Conservation (phyloP, 768 basidiomycete genomes). For the Botryobasidium botryosum region DNA sequence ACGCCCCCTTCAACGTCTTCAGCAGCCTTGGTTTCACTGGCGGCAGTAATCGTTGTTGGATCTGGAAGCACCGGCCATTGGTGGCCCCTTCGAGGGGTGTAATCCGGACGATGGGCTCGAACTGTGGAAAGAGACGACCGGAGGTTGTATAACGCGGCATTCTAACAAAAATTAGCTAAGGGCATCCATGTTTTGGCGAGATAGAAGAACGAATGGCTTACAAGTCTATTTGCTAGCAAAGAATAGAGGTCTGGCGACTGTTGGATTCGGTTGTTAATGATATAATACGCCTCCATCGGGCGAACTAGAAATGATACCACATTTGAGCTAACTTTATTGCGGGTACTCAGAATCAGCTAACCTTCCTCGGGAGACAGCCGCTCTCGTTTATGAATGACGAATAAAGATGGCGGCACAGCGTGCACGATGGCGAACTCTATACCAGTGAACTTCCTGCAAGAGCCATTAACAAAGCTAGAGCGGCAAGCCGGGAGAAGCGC, state of each 20-base stretch:
- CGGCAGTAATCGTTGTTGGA: slow-evolving; percentile 26
- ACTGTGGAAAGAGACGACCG: slow-evolving; percentile 63
- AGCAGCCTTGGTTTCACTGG: too few relatives aligned
- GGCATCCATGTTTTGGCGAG: slow-evolving; percentile 28
- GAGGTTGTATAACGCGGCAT: slow-evolving; percentile 21
- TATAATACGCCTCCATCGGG: slow-evolving; percentile 70
- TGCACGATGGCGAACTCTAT: slow-evolving; percentile 77
- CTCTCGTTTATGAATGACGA: slow-evolving; percentile 81
- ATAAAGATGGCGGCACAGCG: slow-evolving; percentile 60
- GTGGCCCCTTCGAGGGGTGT: slow-evolving; percentile 69
- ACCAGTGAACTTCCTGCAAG: slow-evolving; percentile 61
- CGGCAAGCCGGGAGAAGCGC: slow-evolving; percentile 16
- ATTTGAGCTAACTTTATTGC: neutral
- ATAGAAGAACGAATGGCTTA: slow-evolving; percentile 27
- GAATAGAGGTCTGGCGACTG: slow-evolving; percentile 75
- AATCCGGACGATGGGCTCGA: slow-evolving; percentile 58
- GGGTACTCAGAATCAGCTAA: slow-evolving; percentile 15
- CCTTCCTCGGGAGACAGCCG: slow-evolving; percentile 72
- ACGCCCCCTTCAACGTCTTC: too few relatives aligned
- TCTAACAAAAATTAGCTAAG: slow-evolving; percentile 32
- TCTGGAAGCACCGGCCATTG: slow-evolving; percentile 48
- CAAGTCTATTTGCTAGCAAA: slow-evolving; percentile 68
- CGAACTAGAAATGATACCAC: slow-evolving; percentile 30
- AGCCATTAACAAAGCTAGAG: neutral
- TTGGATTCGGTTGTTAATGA: slow-evolving; percentile 79